Base-by-base conservation (phyloP, 257 asterid genomes). In the Solanum peruvianum region DNA sequence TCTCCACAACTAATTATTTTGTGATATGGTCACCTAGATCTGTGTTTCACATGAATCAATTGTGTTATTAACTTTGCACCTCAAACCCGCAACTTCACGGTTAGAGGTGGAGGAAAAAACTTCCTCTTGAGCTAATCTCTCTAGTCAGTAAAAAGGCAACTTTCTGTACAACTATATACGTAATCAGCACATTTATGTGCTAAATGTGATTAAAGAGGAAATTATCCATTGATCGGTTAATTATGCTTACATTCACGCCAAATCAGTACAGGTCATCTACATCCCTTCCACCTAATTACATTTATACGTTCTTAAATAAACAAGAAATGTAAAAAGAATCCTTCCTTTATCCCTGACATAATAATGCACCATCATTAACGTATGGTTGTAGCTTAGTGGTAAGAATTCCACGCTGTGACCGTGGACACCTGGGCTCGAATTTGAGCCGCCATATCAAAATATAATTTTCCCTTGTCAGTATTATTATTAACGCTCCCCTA, bases 321-420 rank as follows among this genome's bases (percentile, higher is more conserved):
- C 42, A 42, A 42, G 6, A 44, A 23, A 62, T 23, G 69, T 23
- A 62, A 25, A 25, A 25, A 44, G 11, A 23, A 25, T 42, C 39
- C 47, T 25, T 8, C 14, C 83, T 77, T 77, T 77, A 44, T 77
- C 37, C 82, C 9, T 77, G 23, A 77, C 62, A 45, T 42, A 44
- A 77, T 25, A 77, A 77, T 14, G 83, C 60, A 44, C 62, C 62
- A 9, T 44, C 62, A 77, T 27, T 45, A 29, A 69, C 76, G 4
- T 72, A 95, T 94, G 94, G 98, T 95, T 94, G 96, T 94, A 94
- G 98, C 95, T 94, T 94, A 93, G 98, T 93, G 96, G 96, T 95
- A 15, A 96, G 98, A 95, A 94, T 96, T 95, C 95, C 96, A 95
- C 95, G 96, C 94, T 94, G 98, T 94, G 99, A 98, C 96, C 97